These are phyloP conservation scores for Bacidia gigantensis DNA, from an alignment of 495 filamentous ascomycete genomes.

Conservation along the genomic window DNA sequence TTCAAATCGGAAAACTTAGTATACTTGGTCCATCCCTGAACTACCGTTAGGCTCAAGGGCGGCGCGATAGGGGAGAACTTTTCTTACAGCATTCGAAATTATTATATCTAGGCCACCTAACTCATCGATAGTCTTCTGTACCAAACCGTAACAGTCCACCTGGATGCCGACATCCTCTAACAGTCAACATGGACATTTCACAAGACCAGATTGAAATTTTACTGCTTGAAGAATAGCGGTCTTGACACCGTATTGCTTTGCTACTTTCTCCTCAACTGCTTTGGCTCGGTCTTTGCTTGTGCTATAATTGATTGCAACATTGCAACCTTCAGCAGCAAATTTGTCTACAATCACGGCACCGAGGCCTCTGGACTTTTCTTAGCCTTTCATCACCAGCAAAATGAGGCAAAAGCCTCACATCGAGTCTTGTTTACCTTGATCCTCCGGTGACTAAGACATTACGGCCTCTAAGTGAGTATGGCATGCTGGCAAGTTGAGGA, in stretches of 20 bases:
- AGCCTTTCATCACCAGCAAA: too few relatives aligned
- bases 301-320: slow-evolving; percentile 59
- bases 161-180: slow-evolving; percentile 44
- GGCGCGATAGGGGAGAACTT: neutral
- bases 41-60: neutral
- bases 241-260: slow-evolving; percentile 40
- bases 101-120: slow-evolving; percentile 58
- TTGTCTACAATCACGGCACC: slow-evolving; percentile 48
- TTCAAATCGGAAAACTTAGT: slow-evolving; percentile 49
- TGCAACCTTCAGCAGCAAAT: slow-evolving; percentile 52
- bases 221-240: slow-evolving; percentile 45
- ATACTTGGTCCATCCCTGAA: slow-evolving; percentile 54
- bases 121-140: slow-evolving; percentile 41
- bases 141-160: slow-evolving; percentile 37
- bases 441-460: slow-evolving; percentile 58
- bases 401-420: neutral
- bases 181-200: neutral
- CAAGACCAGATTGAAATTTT: slow-evolving; percentile 17
- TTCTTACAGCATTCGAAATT: slow-evolving; percentile 54
- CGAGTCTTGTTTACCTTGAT: slow-evolving; percentile 36
- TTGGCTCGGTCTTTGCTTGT: slow-evolving; percentile 40
- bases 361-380: slow-evolving; percentile 39
- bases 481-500: slow-evolving; percentile 37
- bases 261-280: slow-evolving; percentile 37
- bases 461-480: slow-evolving; percentile 46